Conservation (phyloP, 805 yeast genomes). For the Priceomyces melissophilus region DNA sequence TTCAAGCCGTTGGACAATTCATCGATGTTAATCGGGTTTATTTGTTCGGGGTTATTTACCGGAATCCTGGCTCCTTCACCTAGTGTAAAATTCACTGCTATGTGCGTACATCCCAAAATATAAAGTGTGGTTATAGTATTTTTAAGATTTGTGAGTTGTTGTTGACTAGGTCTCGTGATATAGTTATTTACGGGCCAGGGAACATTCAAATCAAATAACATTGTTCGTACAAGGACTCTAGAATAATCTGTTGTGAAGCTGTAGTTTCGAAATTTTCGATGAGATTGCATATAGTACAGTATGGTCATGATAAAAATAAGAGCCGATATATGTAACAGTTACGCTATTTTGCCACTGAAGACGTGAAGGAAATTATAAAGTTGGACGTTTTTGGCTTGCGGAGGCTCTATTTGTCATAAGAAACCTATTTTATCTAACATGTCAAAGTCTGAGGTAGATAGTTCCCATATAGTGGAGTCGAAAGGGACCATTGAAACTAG, state of each 20-base stretch:
- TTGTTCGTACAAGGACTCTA: not conserved
- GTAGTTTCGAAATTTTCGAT: too few relatives aligned
- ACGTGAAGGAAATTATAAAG: too few relatives aligned
- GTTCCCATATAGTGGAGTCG: conserved; percentile 20
- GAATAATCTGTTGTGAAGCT: not conserved
- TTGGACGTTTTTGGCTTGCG: too few relatives aligned
- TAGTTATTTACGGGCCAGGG: conserved; percentile 65
- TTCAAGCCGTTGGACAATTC: conserved; percentile 12
- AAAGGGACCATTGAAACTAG: conserved; percentile 23
- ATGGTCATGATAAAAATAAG: not conserved
- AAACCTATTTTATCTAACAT: too few relatives aligned
- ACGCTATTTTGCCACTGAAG: not conserved
- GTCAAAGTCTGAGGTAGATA: conserved; percentile 8
- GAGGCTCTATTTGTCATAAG: too few relatives aligned
- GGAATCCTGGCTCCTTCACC: conserved; percentile 54
- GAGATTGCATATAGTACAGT: too few relatives aligned
- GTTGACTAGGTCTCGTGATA: conserved; percentile 33
- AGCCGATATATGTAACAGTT: not conserved
- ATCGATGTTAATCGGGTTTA: conserved; percentile 47
- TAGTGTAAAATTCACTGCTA: conserved; percentile 69
- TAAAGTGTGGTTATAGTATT: conserved; percentile 52
- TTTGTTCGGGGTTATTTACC: conserved; percentile 31
- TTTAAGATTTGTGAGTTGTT: conserved; percentile 44
- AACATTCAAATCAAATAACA: conserved; percentile 61
- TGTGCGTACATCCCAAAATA: conserved; percentile 66